These are phyloP conservation scores for Pyricularia sp. DNA, from an alignment of 2,329 filamentous ascomycete species.

Conservation along the genomic window DNA sequence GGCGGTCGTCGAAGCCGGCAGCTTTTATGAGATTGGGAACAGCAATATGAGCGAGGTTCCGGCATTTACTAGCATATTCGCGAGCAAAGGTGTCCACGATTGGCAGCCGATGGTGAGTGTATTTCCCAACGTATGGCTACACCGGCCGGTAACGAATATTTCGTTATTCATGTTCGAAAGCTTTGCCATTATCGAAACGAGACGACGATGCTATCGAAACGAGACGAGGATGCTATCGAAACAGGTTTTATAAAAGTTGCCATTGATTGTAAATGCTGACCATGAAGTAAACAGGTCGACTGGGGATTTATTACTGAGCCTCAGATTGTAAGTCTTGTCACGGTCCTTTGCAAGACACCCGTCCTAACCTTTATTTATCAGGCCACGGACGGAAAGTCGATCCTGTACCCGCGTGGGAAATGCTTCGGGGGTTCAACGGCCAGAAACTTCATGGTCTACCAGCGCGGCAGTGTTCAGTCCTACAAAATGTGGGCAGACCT, in stretches of 20 bases:
- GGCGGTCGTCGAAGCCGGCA: slow-evolving; percentile 28
- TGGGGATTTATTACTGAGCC: slow-evolving; percentile 18
- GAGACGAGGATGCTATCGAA: not conserved
- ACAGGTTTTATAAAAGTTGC: not conserved
- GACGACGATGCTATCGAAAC: not conserved
- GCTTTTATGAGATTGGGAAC: slow-evolving; percentile 19
- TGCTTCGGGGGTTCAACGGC: slow-evolving; percentile 20
- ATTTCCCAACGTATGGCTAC: not conserved
- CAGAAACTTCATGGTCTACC: slow-evolving; percentile 19
- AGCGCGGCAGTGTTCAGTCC: slow-evolving; percentile 14
- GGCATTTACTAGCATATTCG: not conserved
- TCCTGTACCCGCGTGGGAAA: slow-evolving; percentile 28
- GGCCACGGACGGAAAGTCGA: slow-evolving; percentile 15
- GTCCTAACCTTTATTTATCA: slow-evolving; percentile 1
- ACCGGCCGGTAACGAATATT: not conserved
- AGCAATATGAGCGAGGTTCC: slow-evolving; percentile 14
- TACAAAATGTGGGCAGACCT: slow-evolving; percentile 21
- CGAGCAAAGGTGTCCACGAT: not conserved
- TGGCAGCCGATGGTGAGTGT: not conserved
- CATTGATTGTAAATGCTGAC: not conserved
- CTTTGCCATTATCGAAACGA: not conserved
- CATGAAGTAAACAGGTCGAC: slow-evolving; percentile 11
- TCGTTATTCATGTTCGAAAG: not conserved
- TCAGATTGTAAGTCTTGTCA: slow-evolving; percentile 16
- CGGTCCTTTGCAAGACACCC: slow-evolving; percentile 11